A percentile compares a stretch with the other conserved stretches of the same genome.
phyloP scores from a whole-genome alignment of 805 yeast species.

The Lachancea quebecensis region DNA sequence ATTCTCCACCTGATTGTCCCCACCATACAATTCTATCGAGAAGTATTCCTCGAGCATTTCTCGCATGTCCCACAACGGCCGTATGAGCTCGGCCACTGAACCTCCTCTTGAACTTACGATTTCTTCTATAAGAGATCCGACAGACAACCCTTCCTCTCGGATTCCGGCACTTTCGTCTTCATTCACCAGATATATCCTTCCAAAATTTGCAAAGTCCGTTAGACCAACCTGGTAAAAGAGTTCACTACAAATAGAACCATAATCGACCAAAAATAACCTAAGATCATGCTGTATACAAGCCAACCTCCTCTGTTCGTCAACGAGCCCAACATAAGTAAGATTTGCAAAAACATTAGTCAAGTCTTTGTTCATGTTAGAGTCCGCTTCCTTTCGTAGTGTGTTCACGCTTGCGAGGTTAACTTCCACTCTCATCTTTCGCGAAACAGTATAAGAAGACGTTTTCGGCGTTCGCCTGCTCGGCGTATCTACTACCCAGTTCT shows the following conservation, averaged over 20 bases:
- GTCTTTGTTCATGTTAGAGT: slow-evolving; percentile 38
- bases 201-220: slow-evolving; percentile 76
- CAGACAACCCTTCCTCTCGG: slow-evolving; percentile 10
- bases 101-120: slow-evolving; percentile 16
- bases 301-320: slow-evolving; percentile 61
- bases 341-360: slow-evolving; percentile 64
- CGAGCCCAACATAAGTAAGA: slow-evolving; percentile 73
- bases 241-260: slow-evolving; percentile 58
- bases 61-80: slow-evolving; percentile 41
- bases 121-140: slow-evolving; percentile 14
- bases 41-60: slow-evolving; percentile 85
- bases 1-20: slow-evolving; percentile 25
- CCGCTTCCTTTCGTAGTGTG: slow-evolving; percentile 47
- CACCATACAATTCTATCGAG: slow-evolving; percentile 37
- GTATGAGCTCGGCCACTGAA: slow-evolving; percentile 23
- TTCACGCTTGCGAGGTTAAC: slow-evolving; percentile 54
- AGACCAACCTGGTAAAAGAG: slow-evolving; percentile 78
- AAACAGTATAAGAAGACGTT: slow-evolving; percentile 10
- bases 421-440: slow-evolving; percentile 29
- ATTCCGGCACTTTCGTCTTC: slow-evolving; percentile 14
- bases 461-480: background rate
- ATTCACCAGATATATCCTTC: slow-evolving; percentile 40
- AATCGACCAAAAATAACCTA: slow-evolving; percentile 70
- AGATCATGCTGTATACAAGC: slow-evolving; percentile 84
- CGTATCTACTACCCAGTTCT: background rate